phyloP scores from a whole-genome alignment of 2,329 filamentous ascomycete species.

The Pseudogymnoascus destructans region DNA sequence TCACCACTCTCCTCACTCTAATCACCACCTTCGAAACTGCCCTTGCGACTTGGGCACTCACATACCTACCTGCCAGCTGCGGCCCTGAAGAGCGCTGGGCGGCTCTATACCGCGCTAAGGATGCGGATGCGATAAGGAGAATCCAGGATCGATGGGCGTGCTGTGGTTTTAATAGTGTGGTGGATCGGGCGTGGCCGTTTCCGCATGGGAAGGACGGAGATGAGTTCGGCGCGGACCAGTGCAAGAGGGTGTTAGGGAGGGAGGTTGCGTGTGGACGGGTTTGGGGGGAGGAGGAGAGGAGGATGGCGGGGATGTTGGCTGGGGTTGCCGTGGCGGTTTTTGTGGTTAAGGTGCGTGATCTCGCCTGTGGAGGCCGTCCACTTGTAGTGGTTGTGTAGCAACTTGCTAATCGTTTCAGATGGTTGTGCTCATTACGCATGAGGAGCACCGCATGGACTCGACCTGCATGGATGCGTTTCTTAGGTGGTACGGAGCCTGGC shows the following conservation, averaged over 20 bases:
- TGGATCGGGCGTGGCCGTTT: constrained; percentile 53
- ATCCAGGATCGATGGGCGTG: constrained; percentile 56
- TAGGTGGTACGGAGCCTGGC: constrained; percentile 13
- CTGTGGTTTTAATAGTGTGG: constrained; percentile 47
- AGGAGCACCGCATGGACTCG: constrained; percentile 19
- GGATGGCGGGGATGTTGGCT: constrained; percentile 41
- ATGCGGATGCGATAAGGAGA: constrained; percentile 36
- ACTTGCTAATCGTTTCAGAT: constrained; percentile 12
- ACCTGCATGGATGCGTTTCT: constrained; percentile 14
- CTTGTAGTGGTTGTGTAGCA: not conserved
- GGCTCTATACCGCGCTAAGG: constrained; percentile 37
- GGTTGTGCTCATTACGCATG: constrained; percentile 19
- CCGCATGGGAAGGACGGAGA: constrained; percentile 16
- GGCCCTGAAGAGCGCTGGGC: constrained; percentile 44
- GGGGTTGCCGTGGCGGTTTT: constrained; percentile 40
- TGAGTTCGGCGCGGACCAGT: constrained; percentile 25
- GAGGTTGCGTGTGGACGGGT: constrained; percentile 35
- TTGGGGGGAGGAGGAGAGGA: constrained; percentile 44
- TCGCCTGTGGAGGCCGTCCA: not conserved
- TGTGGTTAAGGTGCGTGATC: constrained; percentile 39
- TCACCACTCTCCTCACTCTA: constrained; percentile 23
- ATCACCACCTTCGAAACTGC: constrained; percentile 25
- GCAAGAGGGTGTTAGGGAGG: constrained; percentile 35
- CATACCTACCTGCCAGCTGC: constrained; percentile 32
- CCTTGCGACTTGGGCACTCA: constrained; percentile 23